A percentile compares a stretch with the other conserved stretches of the same genome.
phyloP scores from a whole-genome alignment of 2,329 filamentous ascomycete species.

The Penicillium sp. region DNA sequence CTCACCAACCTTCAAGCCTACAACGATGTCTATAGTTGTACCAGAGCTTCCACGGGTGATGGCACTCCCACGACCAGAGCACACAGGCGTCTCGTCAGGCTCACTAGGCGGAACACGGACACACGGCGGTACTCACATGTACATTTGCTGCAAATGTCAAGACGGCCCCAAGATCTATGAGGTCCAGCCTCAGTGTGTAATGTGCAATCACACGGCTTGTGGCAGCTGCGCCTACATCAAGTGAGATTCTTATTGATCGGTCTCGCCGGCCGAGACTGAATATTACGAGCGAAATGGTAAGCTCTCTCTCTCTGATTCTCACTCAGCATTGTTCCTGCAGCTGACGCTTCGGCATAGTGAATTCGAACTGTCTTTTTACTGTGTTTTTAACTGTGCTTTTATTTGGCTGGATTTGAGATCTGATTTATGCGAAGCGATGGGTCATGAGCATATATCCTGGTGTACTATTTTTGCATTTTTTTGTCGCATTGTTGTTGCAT shows the following conservation, averaged over 20 bases:
- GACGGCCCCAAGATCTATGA: slow-evolving; percentile 43
- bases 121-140: slow-evolving; percentile 28
- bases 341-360: slow-evolving; percentile 12
- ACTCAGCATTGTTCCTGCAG: slow-evolving; percentile 7
- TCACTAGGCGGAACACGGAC: slow-evolving; percentile 5
- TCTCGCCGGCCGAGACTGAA: slow-evolving; percentile 6
- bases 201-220: slow-evolving; percentile 37
- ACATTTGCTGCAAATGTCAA: slow-evolving; percentile 41
- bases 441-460: slow-evolving; percentile 9
- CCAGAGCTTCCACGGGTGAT: slow-evolving; percentile 16
- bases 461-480: slow-evolving; percentile 16
- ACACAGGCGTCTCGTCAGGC: not conserved
- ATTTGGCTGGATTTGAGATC: not conserved
- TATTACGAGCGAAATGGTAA: slow-evolving; percentile 15
- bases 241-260: slow-evolving; percentile 13
- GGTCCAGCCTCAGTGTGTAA: slow-evolving; percentile 34
- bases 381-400: slow-evolving; percentile 11
- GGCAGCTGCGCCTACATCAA: slow-evolving; percentile 32
- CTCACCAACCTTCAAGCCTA: slow-evolving; percentile 6
- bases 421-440: slow-evolving; percentile 2
- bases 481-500: slow-evolving; percentile 4
- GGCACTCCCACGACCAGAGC: slow-evolving; percentile 9
- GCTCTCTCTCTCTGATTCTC: slow-evolving; percentile 1
- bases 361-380: slow-evolving; percentile 6
- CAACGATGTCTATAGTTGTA: slow-evolving; percentile 8